These are phyloP conservation scores for Dendrobium catenatum DNA, from an alignment of 106 monocot species.

Conservation along the genomic window DNA sequence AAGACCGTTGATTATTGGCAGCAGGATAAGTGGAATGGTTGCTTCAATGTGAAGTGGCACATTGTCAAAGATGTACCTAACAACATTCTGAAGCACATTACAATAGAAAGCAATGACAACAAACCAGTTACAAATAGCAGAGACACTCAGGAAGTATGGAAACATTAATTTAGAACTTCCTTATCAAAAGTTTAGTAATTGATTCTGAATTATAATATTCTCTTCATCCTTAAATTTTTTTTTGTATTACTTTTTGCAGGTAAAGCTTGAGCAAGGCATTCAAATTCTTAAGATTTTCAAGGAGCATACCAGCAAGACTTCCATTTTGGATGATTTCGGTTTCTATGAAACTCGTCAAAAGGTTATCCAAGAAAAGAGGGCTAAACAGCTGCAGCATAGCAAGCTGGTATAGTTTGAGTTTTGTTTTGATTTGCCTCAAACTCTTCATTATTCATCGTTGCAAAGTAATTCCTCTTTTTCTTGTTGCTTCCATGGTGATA, in stretches of 20 bases:
- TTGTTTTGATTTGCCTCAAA: background rate
- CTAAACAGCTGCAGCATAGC: conserved; percentile 58
- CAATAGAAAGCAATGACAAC: conserved; percentile 89
- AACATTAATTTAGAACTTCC: background rate
- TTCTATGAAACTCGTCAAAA: conserved; percentile 83
- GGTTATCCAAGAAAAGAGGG: conserved; percentile 61
- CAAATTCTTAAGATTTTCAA: conserved; percentile 81
- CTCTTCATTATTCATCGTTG: background rate
- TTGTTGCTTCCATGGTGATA: background rate
- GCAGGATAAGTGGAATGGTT: conserved; percentile 90
- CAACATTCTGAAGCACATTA: conserved; percentile 64
- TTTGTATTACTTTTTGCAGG: conserved; percentile 19
- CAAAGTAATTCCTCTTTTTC: background rate
- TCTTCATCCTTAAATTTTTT: background rate
- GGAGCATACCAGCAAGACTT: conserved; percentile 67
- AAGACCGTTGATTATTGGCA: conserved; percentile 89
- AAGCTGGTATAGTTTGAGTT: conserved; percentile 38
- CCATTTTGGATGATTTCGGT: conserved; percentile 69
- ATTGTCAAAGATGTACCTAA: conserved; percentile 87
- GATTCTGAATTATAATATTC: background rate
- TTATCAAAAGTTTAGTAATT: background rate
- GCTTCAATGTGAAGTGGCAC: conserved; percentile 85
- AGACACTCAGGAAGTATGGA: conserved; percentile 72
- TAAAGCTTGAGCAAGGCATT: conserved; percentile 69
- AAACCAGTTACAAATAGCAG: conserved; percentile 89